Evolutionary conservation across 2,329 filamentous ascomycete species (phyloP).

Genomic region (Ascochyta pisi): DNA sequence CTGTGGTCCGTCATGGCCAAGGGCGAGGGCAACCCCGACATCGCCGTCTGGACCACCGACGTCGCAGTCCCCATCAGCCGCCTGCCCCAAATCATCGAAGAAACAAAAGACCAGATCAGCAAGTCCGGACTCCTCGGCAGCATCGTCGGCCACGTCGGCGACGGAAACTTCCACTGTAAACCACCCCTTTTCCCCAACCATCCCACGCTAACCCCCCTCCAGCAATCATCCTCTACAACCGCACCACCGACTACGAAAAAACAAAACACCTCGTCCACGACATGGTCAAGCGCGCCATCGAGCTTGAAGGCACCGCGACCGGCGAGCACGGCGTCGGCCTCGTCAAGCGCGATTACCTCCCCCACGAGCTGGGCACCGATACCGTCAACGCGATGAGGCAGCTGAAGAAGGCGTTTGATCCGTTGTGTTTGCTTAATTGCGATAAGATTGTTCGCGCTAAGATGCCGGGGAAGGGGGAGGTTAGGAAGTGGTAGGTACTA

Average conservation of each 20-base stretch:
- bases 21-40: conserved; percentile 62
- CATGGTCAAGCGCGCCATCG: conserved; percentile 86
- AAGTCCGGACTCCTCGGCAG: conserved; percentile 68
- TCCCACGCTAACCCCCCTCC: conserved; percentile 8
- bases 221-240: conserved; percentile 68
- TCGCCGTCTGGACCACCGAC: conserved; percentile 78
- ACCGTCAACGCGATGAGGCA: conserved; percentile 86
- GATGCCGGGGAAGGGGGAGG: conserved; percentile 57
- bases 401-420: conserved; percentile 83
- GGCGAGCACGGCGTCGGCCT: conserved; percentile 85
- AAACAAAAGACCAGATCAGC: conserved; percentile 72
- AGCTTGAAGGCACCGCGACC: conserved; percentile 84
- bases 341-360: conserved; percentile 83
- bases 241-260: conserved; percentile 69
- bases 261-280: conserved; percentile 77
- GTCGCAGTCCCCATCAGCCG: conserved; percentile 78
- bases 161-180: conserved; percentile 75
- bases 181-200: conserved; percentile 8
- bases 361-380: conserved; percentile 74
- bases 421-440: conserved; percentile 69
- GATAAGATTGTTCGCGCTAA: conserved; percentile 70
- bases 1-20: conserved; percentile 76
- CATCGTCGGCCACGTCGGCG: conserved; percentile 77
- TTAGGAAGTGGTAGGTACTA: conserved; percentile 53
- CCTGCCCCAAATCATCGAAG: conserved; percentile 76